A percentile compares a stretch with the other conserved stretches of the same genome.
Conservation (phyloP, 1,284 basidiomycete genomes). For the Ceratobasidium sp. region DNA sequence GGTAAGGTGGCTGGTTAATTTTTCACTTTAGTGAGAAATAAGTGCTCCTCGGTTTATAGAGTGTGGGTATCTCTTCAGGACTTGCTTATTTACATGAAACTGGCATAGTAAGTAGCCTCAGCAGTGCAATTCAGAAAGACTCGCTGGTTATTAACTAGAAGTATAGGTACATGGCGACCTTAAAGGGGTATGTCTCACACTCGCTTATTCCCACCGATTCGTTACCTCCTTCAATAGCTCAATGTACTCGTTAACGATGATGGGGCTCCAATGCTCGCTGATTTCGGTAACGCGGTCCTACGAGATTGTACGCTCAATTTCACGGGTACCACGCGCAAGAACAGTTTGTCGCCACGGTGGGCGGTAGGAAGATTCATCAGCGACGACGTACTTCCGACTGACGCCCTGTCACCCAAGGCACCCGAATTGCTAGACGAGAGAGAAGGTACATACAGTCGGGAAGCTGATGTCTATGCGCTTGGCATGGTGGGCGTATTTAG, state of each 20-base stretch:
- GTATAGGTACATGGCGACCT: constrained; percentile 13
- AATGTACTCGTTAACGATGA: constrained; percentile 4
- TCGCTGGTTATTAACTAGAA: background rate
- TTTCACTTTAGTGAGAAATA: background rate
- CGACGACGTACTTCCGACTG: background rate
- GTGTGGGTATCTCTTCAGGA: background rate
- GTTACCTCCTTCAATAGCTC: background rate
- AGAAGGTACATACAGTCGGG: background rate
- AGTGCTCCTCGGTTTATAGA: background rate
- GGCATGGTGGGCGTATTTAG: background rate
- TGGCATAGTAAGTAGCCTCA: background rate
- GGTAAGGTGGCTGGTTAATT: background rate
- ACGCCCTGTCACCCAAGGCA: background rate
- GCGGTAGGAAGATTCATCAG: background rate
- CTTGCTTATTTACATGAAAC: background rate
- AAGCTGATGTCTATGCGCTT: constrained; percentile 14
- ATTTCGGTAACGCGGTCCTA: constrained; percentile 11
- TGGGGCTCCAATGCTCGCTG: constrained; percentile 1
- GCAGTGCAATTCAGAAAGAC: no score
- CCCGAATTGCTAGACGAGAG: background rate
- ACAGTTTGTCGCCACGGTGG: background rate
- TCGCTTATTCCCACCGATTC: background rate
- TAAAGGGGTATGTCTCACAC: background rate
- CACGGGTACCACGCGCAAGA: background rate
- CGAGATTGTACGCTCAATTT: constrained; percentile 1